phyloP scores from a whole-genome alignment of 1,284 basidiomycete species.

The Xerocomus amazonicus region DNA sequence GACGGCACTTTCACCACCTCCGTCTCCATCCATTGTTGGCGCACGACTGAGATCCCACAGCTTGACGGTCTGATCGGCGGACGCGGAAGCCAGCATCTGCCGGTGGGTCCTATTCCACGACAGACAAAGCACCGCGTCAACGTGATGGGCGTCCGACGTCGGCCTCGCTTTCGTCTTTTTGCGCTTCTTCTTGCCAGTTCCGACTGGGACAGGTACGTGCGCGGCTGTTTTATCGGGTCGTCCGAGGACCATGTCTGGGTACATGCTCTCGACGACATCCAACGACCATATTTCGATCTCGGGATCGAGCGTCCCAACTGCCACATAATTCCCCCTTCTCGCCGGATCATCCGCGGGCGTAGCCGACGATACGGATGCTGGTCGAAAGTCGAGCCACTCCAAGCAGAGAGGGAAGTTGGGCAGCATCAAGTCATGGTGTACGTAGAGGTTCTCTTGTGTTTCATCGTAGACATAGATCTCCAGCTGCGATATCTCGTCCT shows the following conservation, averaged over 20 bases:
- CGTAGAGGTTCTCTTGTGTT: slow-evolving; percentile 87
- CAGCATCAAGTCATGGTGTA: slow-evolving; percentile 97
- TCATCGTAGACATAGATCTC: slow-evolving; percentile 97
- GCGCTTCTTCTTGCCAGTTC: slow-evolving; percentile 93
- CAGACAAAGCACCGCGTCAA: slow-evolving; percentile 88
- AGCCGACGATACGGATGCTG: slow-evolving; percentile 35
- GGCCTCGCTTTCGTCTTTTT: slow-evolving; percentile 79
- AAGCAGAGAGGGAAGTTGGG: slow-evolving; percentile 97
- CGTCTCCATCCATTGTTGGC: slow-evolving; percentile 46
- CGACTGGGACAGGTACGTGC: slow-evolving; percentile 72
- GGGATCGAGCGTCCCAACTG: slow-evolving; percentile 95
- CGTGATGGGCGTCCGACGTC: slow-evolving; percentile 74
- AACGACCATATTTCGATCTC: slow-evolving; percentile 99
- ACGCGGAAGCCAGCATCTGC: slow-evolving; percentile 88
- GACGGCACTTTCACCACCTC: slow-evolving; percentile 38
- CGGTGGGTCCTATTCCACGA: slow-evolving; percentile 91
- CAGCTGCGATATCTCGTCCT: slow-evolving; percentile 94
- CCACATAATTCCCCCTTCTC: slow-evolving; percentile 85
- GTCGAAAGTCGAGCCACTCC: slow-evolving; percentile 97
- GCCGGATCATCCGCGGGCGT: slow-evolving; percentile 18
- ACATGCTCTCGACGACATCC: slow-evolving; percentile 91
- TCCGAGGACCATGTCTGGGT: slow-evolving; percentile 90
- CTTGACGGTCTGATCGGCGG: slow-evolving; percentile 95
- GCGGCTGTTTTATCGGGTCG: slow-evolving; percentile 81
- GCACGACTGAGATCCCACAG: slow-evolving; percentile 91